Percentiles rank a stretch among this genome's conserved stretches.
Evolutionary conservation across 2,329 filamentous ascomycete species (phyloP).

Genomic region (Cladophialophora immunda): DNA sequence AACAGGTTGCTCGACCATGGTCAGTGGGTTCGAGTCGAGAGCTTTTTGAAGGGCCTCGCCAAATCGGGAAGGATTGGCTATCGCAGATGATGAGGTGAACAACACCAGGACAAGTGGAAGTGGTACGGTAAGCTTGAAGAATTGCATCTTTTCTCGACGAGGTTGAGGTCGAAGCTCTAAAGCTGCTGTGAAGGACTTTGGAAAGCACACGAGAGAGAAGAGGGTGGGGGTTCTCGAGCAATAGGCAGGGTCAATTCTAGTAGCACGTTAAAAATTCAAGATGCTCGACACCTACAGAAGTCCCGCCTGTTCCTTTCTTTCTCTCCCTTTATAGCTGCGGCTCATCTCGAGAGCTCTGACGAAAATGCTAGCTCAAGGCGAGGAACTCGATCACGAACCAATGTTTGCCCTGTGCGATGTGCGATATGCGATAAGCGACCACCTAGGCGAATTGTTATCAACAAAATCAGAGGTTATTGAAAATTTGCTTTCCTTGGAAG

Average conservation of each 20-base stretch:
- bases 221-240: constrained; percentile 8
- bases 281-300: constrained; percentile 9
- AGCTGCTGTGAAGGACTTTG: constrained; percentile 12
- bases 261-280: constrained; percentile 14
- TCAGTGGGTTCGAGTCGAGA: constrained; percentile 16
- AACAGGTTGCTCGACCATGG: constrained; percentile 12
- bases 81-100: not conserved
- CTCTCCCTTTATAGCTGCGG: constrained; percentile 14
- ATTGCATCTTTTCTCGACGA: constrained; percentile 13
- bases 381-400: constrained; percentile 6
- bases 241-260: constrained; percentile 7
- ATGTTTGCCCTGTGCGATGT: constrained; percentile 12
- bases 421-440: constrained; percentile 14
- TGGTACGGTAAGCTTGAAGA: constrained; percentile 9
- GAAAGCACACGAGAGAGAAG: constrained; percentile 13
- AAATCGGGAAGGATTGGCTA: constrained; percentile 14
- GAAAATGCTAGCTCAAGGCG: constrained; percentile 13
- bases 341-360: constrained; percentile 11
- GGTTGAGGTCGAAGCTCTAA: constrained; percentile 15
- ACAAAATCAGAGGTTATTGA: constrained; percentile 14
- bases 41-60: constrained; percentile 14
- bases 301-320: not conserved
- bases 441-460: constrained; percentile 12
- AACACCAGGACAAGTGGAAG: not conserved
- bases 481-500: constrained; percentile 10